Percentiles rank a stretch among this genome's conserved stretches.
These are phyloP conservation scores for Anethum foeniculum DNA, from an alignment of 140 eudicot species.

Conservation along the genomic window DNA sequence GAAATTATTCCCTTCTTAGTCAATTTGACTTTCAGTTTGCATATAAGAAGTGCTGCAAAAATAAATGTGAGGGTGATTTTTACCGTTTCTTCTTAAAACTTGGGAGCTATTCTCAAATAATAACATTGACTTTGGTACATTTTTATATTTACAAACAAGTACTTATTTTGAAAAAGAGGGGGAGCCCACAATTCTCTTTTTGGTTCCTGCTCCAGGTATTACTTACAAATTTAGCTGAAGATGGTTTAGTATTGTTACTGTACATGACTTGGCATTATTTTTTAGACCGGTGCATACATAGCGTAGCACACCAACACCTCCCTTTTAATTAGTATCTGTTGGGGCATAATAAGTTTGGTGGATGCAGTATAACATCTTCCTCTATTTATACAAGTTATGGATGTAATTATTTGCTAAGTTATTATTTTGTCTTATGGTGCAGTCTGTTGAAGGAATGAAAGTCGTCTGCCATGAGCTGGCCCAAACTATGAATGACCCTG, in stretches of 20 bases:
- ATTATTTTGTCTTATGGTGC: conserved; percentile 11
- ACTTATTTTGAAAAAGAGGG: background rate
- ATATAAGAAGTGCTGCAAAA: background rate
- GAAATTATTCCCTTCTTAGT: background rate
- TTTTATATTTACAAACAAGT: background rate
- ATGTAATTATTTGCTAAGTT: background rate
- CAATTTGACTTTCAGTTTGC: background rate
- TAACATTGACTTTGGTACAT: background rate
- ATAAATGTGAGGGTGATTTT: background rate
- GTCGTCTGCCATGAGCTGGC: conserved; percentile 86
- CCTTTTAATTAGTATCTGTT: background rate
- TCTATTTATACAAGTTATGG: background rate
- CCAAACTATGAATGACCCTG: conserved; percentile 70
- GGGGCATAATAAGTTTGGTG: background rate
- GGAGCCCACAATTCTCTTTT: background rate
- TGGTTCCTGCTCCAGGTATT: background rate
- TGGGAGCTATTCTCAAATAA: background rate
- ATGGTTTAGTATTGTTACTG: background rate
- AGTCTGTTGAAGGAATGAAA: conserved; percentile 99
- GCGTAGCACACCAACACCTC: background rate
- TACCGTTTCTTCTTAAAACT: background rate
- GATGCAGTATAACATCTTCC: background rate
- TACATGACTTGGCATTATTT: background rate
- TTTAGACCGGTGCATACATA: background rate
- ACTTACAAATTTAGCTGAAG: background rate